phyloP scores from a whole-genome alignment of 2,329 filamentous ascomycete genomes.

The Massarina eburnea region DNA sequence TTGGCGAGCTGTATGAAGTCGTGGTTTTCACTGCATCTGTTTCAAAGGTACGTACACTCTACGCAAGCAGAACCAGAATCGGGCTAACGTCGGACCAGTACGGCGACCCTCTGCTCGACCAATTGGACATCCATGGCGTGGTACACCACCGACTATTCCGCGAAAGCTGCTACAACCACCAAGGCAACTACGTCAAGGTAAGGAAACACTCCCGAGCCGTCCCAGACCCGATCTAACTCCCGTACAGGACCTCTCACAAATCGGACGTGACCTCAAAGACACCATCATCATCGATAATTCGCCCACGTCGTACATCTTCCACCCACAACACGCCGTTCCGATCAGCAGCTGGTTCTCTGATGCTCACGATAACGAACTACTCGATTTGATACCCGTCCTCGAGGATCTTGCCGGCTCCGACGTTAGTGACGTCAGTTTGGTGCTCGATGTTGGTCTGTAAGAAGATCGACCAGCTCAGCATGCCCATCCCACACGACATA shows the following conservation, averaged over 20 bases:
- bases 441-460: constrained; percentile 82
- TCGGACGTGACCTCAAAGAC: constrained; percentile 91
- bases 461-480: constrained; percentile 8
- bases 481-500: constrained; percentile 5
- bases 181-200: constrained; percentile 96
- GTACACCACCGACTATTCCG: constrained; percentile 95
- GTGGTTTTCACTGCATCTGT: constrained; percentile 98
- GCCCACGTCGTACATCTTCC: constrained; percentile 98
- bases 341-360: constrained; percentile 99
- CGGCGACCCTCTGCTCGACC: constrained; percentile 91
- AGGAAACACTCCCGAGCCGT: constrained; percentile 11
- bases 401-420: constrained; percentile 89
- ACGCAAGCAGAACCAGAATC: not conserved
- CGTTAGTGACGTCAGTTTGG: constrained; percentile 94
- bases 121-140: constrained; percentile 95
- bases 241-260: constrained; percentile 81
- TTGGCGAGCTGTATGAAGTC: constrained; percentile 96
- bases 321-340: constrained; percentile 96
- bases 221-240: constrained; percentile 10
- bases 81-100: constrained; percentile 61
- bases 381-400: constrained; percentile 96
- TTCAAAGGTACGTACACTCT: constrained; percentile 69
- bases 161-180: constrained; percentile 98
- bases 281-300: constrained; percentile 99
- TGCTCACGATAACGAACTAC: constrained; percentile 96